Conservation (phyloP, 2,329 filamentous ascomycete genomes). For the Leptodontidium sp. region DNA sequence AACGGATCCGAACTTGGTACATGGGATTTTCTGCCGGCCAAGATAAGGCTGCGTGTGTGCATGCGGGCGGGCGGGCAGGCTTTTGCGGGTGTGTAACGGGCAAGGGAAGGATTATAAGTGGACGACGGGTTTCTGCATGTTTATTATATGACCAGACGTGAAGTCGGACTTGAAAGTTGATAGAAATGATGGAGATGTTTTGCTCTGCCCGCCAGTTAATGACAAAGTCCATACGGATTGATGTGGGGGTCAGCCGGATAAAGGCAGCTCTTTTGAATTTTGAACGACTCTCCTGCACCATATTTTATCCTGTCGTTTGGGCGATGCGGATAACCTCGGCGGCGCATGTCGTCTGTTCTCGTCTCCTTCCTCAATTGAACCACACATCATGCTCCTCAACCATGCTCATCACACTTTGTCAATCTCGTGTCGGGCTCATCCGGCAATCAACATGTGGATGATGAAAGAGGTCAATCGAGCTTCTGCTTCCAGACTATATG, state of each 20-base stretch:
- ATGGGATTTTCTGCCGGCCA: not conserved
- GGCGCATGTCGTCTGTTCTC: not conserved
- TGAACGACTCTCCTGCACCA: not conserved
- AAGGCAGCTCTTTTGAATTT: not conserved
- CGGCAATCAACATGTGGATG: not conserved
- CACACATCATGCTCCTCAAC: slow-evolving; percentile 5
- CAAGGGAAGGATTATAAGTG: not conserved
- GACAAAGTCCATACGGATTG: not conserved
- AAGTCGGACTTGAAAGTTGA: not conserved
- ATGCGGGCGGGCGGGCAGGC: not conserved
- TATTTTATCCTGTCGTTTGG: slow-evolving; percentile 9
- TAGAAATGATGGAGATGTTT: not conserved
- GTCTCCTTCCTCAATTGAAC: slow-evolving; percentile 9
- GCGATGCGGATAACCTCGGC: slow-evolving; percentile 11
- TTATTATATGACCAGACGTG: not conserved
- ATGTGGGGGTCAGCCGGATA: not conserved
- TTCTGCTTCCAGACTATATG: not conserved
- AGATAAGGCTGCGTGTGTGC: slow-evolving; percentile 2
- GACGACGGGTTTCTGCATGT: not conserved
- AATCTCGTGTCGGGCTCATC: not conserved
- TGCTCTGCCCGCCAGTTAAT: not conserved
- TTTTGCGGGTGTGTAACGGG: not conserved
- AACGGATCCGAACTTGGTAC: not conserved
- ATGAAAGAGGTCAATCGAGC: not conserved
- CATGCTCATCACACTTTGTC: not conserved